Evolutionary conservation across 257 asterid genomes (phyloP), one percentile per base, ranked within the genome.

Genomic region (Petunia secreta): DNA sequence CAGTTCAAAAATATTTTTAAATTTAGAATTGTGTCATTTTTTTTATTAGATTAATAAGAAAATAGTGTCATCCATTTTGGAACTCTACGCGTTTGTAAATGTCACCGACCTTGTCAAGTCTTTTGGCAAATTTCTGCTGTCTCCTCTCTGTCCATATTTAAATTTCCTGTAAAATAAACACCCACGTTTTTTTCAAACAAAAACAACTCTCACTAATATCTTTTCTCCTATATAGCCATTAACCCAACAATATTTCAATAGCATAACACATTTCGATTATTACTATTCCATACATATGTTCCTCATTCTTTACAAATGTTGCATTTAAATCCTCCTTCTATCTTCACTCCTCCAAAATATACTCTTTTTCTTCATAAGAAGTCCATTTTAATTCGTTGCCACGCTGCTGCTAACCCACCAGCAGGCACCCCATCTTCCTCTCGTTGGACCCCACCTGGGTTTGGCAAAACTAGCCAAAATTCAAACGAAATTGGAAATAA

Each of bases 271-370:
- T n/a, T n/a, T n/a, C n/a, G n/a, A n/a, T n/a, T n/a, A n/a, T n/a
- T n/a, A n/a, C n/a, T n/a, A n/a, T n/a, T n/a, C n/a, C n/a, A n/a
- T n/a, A n/a, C n/a, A n/a, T n/a, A n/a, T n/a, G n/a, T n/a, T n/a
- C 40, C 46, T 65, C 41, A 66, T 62, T 78, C 76, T 62, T 85
- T 83, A 85, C 89, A 87, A 85, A 91, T 93, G 98, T 89, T 90
- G 90, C 90, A 88, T 71, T 60, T 90, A 83, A 91, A 84, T 90
- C 91, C 89, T 80, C 80, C 82, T 87, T 83, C 90, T 48, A 77
- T 75, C 63, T 58, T 65, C 36, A 59, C 86, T 85, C 75, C 80
- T 58, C 36, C 85, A 44, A 89, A 74, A 15, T 87, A 88, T 41
- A 84, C 83, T 57, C 53, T 75, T 38, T 73, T 81, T 79, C 81